Conservation (phyloP, 345 rosid genomes). For the Turritis glabra region DNA sequence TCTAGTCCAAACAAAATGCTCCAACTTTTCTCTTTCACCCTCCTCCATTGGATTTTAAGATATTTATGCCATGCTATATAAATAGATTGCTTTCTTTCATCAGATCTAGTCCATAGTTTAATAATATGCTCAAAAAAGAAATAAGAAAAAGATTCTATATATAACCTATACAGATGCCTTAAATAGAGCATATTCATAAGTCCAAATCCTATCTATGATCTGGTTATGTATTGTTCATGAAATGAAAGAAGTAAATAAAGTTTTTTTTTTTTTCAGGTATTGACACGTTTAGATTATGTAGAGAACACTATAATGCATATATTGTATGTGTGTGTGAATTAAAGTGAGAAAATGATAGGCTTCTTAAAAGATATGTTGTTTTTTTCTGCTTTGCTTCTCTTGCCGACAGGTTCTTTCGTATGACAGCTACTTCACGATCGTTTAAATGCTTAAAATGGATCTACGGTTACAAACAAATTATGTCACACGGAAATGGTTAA, state of each 20-base stretch:
- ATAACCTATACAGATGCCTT: constrained; percentile 29
- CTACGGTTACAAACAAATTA: constrained; percentile 16
- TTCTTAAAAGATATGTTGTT: constrained; percentile 12
- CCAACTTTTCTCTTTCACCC: constrained; percentile 31
- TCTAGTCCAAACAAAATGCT: constrained; percentile 38
- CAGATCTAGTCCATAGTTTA: constrained; percentile 37
- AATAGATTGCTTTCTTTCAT: constrained; percentile 25
- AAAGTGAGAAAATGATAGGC: constrained; percentile 27
- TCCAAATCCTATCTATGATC: constrained; percentile 26
- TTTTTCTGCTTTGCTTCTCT: constrained; percentile 6
- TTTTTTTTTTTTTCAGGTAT: background rate
- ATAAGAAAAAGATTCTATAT: constrained; percentile 24
- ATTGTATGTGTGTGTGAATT: constrained; percentile 14
- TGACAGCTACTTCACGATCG: constrained; percentile 39
- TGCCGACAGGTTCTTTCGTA: constrained; percentile 35
- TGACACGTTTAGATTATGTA: constrained; percentile 36
- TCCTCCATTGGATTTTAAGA: constrained; percentile 36
- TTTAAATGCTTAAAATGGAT: constrained; percentile 12
- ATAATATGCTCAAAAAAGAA: constrained; percentile 30
- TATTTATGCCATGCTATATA: constrained; percentile 6
- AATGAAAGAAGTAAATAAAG: background rate
- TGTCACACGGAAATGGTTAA: constrained; percentile 23
- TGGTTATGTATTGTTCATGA: constrained; percentile 16
- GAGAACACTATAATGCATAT: background rate
- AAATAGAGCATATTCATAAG: constrained; percentile 29